Evolutionary conservation across 1,284 basidiomycete genomes (phyloP).

Genomic region (Kwoniella shivajii): DNA sequence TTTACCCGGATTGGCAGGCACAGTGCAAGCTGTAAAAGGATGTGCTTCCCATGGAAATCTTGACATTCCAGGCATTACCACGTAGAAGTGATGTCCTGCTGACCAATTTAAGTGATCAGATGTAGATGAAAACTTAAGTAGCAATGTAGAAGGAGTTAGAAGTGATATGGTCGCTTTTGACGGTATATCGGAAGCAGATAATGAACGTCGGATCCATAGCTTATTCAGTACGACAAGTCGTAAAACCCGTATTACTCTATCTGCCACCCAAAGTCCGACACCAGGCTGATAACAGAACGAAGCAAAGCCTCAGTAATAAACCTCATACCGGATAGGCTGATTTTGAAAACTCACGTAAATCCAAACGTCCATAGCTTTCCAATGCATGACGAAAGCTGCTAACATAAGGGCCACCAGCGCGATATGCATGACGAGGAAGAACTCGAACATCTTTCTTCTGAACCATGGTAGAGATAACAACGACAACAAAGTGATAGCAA

Average conservation of each 20-base stretch:
- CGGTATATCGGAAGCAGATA: conserved; percentile 24
- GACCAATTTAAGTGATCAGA: conserved; percentile 34
- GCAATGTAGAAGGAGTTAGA: conserved; percentile 32
- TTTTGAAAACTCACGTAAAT: conserved; percentile 28
- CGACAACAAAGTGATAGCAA: conserved; percentile 55
- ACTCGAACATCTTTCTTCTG: conserved; percentile 57
- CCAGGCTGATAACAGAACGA: conserved; percentile 62
- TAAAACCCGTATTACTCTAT: conserved; percentile 61
- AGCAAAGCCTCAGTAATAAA: not conserved
- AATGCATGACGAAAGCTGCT: conserved; percentile 36
- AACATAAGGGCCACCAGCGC: conserved; percentile 45
- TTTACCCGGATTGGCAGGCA: conserved; percentile 20
- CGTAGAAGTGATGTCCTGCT: conserved; percentile 46
- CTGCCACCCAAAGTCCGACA: conserved; percentile 66
- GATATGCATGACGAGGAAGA: conserved; percentile 60
- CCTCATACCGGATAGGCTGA: not conserved
- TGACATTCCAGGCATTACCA: conserved; percentile 44
- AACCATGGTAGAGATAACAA: conserved; percentile 55
- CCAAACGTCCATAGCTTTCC: conserved; percentile 31
- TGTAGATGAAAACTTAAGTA: conserved; percentile 26
- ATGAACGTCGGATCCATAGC: conserved; percentile 45
- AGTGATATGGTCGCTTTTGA: conserved; percentile 52
- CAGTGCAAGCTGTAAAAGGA: conserved; percentile 46
- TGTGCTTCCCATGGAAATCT: conserved; percentile 48
- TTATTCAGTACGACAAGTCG: conserved; percentile 62